A percentile compares a stretch with the other conserved stretches of the same genome.
phyloP scores from a whole-genome alignment of 148 eudicot species.

The Agrostemma githago region DNA sequence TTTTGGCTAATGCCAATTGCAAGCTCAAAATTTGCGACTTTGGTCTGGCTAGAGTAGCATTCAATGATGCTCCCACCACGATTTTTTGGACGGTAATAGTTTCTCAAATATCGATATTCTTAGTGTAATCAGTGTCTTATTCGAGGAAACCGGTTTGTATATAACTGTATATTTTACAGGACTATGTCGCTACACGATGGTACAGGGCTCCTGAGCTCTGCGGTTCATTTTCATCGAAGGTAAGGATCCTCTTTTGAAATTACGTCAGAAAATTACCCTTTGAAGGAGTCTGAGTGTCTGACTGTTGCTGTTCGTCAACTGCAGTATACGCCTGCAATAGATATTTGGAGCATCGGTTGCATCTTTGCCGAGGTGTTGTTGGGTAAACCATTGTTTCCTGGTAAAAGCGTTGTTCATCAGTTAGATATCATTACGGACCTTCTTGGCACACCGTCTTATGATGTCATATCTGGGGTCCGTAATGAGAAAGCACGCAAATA shows the following conservation, averaged over 20 bases:
- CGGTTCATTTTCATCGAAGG: conserved; percentile 77
- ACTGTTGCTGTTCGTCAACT: conserved; percentile 20
- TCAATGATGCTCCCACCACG: conserved; percentile 75
- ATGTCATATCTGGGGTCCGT: conserved; percentile 72
- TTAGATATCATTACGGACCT: conserved; percentile 87
- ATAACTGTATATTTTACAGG: conserved; percentile 35
- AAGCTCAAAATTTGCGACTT: conserved; percentile 91
- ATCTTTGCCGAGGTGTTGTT: conserved; percentile 87
- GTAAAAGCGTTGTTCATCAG: conserved; percentile 94
- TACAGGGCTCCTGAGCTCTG: conserved; percentile 96
- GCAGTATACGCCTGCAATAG: conserved; percentile 97
- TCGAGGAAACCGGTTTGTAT: not conserved
- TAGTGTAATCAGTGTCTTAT: not conserved
- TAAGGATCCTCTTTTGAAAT: conserved; percentile 13
- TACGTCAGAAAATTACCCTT: not conserved
- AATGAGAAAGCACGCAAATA: conserved; percentile 83
- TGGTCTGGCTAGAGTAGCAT: conserved; percentile 92
- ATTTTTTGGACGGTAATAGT: conserved; percentile 77
- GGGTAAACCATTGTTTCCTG: conserved; percentile 88
- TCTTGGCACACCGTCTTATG: conserved; percentile 79
- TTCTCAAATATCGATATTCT: not conserved
- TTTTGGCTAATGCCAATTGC: conserved; percentile 91
- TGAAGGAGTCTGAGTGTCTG: conserved; percentile 1
- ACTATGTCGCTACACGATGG: conserved; percentile 96
- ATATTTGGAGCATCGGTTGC: conserved; percentile 96